Percentiles rank a stretch among this genome's conserved stretches.
These are phyloP conservation scores for Pseudogymnoascus sp. DNA, from an alignment of 2,329 filamentous ascomycete genomes.

Conservation along the genomic window DNA sequence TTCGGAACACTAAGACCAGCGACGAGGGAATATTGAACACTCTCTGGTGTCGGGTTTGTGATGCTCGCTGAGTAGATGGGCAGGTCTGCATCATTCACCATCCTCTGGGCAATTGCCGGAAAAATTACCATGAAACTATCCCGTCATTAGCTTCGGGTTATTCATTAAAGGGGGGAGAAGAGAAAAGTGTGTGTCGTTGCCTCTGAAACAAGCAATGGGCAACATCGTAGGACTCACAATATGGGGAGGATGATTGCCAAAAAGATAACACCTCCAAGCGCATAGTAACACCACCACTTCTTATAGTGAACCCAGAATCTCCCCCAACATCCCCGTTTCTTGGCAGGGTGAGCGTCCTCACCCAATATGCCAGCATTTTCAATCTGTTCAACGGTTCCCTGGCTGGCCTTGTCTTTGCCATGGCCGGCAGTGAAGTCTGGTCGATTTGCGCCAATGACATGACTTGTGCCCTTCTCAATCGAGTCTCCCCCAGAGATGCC, in stretches of 20 bases:
- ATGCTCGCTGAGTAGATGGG: conserved; percentile 31
- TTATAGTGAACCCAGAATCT: conserved; percentile 30
- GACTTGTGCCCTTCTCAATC: background rate
- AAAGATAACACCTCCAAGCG: conserved; percentile 30
- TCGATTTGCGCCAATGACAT: background rate
- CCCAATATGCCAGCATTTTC: background rate
- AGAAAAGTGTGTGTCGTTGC: background rate
- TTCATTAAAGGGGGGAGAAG: background rate
- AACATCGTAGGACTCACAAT: background rate
- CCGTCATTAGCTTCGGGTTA: background rate
- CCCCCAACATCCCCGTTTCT: background rate
- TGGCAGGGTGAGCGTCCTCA: background rate
- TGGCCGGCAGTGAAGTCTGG: background rate
- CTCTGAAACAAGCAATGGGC: background rate
- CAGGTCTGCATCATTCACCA: conserved; percentile 32
- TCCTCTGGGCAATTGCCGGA: conserved; percentile 34
- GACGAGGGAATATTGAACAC: conserved; percentile 28
- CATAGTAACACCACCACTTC: conserved; percentile 33
- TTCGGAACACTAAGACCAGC: conserved; percentile 32
- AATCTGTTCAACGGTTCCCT: background rate
- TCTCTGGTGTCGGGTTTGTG: conserved; percentile 29
- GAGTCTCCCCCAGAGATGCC: background rate
- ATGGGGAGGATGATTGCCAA: conserved; percentile 32
- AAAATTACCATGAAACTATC: conserved; percentile 33
- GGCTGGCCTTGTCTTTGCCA: background rate